These are phyloP conservation scores for Drechslerella dactyloides DNA, from an alignment of 2,329 filamentous ascomycete genomes.

Conservation along the genomic window DNA sequence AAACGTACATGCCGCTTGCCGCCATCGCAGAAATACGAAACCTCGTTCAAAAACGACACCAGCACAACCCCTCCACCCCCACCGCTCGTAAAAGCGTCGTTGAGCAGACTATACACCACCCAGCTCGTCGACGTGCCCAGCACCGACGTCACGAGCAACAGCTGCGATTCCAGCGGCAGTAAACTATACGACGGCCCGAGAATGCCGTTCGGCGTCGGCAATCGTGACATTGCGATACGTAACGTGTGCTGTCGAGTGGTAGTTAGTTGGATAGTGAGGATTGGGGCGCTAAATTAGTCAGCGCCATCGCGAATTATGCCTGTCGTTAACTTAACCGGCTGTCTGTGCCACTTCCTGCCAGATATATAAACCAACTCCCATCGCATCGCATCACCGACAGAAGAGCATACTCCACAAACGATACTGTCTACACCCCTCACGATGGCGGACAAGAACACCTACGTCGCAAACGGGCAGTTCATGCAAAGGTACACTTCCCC, in stretches of 20 bases:
- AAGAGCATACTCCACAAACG: neutral
- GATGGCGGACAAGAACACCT: no score
- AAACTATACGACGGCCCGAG: constrained; percentile 63
- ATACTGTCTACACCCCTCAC: no score
- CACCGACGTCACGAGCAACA: constrained; percentile 73
- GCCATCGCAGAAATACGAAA: constrained; percentile 77
- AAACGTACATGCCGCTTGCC: constrained; percentile 69
- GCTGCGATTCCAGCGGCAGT: constrained; percentile 66
- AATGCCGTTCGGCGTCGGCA: constrained; percentile 36
- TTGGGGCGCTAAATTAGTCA: neutral
- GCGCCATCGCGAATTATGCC: neutral
- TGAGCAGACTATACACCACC: constrained; percentile 62
- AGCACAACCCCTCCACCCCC: constrained; percentile 68
- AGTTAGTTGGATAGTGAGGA: neutral
- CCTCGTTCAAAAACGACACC: constrained; percentile 81
- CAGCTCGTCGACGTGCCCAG: constrained; percentile 70
- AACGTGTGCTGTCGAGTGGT: neutral
- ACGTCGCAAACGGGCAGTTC: no score
- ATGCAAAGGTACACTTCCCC: no score
- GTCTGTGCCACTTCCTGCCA: constrained; percentile 5
- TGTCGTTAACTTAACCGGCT: neutral
- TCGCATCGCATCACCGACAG: constrained; percentile 5
- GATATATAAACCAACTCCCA: constrained; percentile 27
- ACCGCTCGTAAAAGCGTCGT: constrained; percentile 40
- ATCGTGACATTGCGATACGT: constrained; percentile 21